Base-by-base conservation (phyloP, 495 filamentous ascomycete species). In the Podospora pseudocomata region DNA sequence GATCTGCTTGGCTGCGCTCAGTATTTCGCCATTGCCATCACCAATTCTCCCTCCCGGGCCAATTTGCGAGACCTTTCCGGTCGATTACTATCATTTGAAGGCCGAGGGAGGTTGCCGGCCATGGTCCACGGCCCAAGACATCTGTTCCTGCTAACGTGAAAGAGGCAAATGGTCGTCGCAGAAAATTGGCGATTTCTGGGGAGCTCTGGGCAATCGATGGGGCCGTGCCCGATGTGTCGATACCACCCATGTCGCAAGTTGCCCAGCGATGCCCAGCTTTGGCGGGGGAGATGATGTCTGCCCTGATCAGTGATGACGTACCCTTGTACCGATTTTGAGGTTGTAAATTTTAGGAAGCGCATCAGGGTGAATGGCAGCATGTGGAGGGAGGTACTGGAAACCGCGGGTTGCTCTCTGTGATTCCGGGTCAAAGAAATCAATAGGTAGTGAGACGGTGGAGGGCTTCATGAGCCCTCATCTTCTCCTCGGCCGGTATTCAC, bases 131-230 rank as follows among this genome's bases (percentile, higher is more conserved):
- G 15, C 7, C 39, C 39, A 49, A 49, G 39, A 49, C 39, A 49
- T 49, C 39, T 13, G 39, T 49, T 49, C 13, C 9, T 11, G 9
- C 39, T 49, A 49, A 49, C 39, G 39, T 11, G 9, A 49, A 61
- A 61, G 59, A 61, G 59, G 59, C 59, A 61, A 61, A 32, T 26
- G 5, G 28, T 61, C 16, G 59, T 61, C 59, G 59, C 23, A 30
- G 19, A 20, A 20, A 58, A 9, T 49, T 49, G 56, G 56, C 39
- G 39, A 49, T 11, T 49, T 49, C 39, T 49, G 39, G 39, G 39
- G 39, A 13, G 39, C 39, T 23, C 23, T 49, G 39, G 39, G 39
- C 39, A 49, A 49, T 49, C 39, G 39, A 49, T 49, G 13, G 39
- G 39, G 39, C 7, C 39, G 39, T 49, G 39, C 39, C 7, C 39